These are phyloP conservation scores for Hyphodiscus hymeniophilus DNA, from an alignment of 495 filamentous ascomycete genomes.

Conservation along the genomic window DNA sequence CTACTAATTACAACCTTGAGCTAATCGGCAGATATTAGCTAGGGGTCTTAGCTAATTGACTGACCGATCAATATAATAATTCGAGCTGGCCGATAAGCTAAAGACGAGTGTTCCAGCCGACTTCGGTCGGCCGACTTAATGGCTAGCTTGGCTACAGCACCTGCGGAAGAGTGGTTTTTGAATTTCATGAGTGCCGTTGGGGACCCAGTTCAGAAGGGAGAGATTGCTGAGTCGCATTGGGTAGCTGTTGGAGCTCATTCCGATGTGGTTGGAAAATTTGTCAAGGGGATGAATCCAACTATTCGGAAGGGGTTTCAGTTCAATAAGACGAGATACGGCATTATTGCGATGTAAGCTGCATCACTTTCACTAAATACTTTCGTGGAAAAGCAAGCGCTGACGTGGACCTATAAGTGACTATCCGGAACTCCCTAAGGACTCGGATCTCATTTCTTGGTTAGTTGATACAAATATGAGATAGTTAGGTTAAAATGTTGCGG, in stretches of 20 bases:
- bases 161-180: conserved; percentile 22
- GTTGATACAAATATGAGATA: conserved; percentile 26
- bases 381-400: too few species aligned
- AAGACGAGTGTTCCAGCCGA: too few species aligned
- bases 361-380: too few species aligned
- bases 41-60: too few species aligned
- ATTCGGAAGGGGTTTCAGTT: conserved; percentile 16
- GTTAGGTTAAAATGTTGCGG: too few species aligned
- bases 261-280: conserved; percentile 21
- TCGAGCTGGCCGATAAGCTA: too few species aligned
- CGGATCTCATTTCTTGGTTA: conserved; percentile 23
- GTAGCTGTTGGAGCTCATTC: conserved; percentile 26
- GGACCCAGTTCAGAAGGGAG: conserved; percentile 25
- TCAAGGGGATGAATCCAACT: conserved; percentile 23
- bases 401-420: too few species aligned
- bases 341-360: conserved; percentile 25
- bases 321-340: conserved; percentile 18
- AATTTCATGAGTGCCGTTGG: conserved; percentile 28
- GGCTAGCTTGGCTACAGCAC: conserved; percentile 1
- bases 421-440: conserved; percentile 24
- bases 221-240: conserved; percentile 26
- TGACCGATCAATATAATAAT: too few species aligned
- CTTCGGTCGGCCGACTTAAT: too few species aligned
- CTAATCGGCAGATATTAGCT: not conserved
- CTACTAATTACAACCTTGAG: too few species aligned